Conservation (phyloP, 495 filamentous ascomycete species). For the Penicillium macrosclerotiorum region DNA sequence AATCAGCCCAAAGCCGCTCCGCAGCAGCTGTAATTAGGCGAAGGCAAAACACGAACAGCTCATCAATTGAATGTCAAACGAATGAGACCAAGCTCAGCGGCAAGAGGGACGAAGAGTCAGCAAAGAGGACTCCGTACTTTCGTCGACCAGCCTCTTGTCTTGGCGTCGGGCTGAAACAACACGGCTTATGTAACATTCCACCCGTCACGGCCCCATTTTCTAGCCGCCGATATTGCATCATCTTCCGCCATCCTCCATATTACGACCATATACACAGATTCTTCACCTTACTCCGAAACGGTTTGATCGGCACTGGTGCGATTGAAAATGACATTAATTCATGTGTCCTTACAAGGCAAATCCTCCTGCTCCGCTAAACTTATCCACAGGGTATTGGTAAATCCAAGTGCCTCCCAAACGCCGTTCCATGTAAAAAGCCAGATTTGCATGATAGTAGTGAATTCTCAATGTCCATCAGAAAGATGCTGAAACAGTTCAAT, state of each 20-base stretch:
- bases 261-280: no score
- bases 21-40: conserved; percentile 8
- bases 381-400: conserved; percentile 29
- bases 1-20: conserved; percentile 5
- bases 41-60: conserved; percentile 5
- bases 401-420: conserved; percentile 16
- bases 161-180: conserved; percentile 17
- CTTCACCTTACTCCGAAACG: no score
- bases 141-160: conserved; percentile 14
- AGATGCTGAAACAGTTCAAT: conserved; percentile 40
- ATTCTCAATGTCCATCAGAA: conserved; percentile 42
- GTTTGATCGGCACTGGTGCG: neutral
- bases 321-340: conserved; percentile 1
- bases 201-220: conserved; percentile 11
- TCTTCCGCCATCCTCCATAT: conserved; percentile 1
- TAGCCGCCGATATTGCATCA: conserved; percentile 23
- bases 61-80: conserved; percentile 11
- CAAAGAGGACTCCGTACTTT: no score
- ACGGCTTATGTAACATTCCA: conserved; percentile 15
- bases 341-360: neutral
- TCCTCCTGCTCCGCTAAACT: conserved; percentile 7
- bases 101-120: no score
- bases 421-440: conserved; percentile 19
- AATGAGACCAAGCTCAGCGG: conserved; percentile 12
- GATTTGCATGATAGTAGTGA: conserved; percentile 8